A percentile compares a stretch with the other conserved stretches of the same genome.
Evolutionary conservation across 1,139 yeast genomes (phyloP).

Genomic region (Sugiyamaella sp.): DNA sequence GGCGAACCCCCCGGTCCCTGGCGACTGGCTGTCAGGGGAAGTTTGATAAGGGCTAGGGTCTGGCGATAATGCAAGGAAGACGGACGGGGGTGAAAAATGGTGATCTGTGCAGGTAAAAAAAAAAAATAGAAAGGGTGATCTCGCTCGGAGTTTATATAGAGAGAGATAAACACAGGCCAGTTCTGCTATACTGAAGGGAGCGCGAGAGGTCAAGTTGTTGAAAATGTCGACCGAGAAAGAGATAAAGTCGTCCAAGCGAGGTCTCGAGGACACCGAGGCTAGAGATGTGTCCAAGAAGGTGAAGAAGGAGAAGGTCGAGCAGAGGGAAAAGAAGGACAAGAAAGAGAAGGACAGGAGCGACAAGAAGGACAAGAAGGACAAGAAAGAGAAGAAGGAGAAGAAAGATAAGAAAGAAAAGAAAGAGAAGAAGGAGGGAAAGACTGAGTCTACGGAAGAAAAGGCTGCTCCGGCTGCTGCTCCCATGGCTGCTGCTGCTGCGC

Average conservation of each 20-base stretch:
- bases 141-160: background rate
- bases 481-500: slow-evolving; percentile 7
- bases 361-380: slow-evolving; percentile 28
- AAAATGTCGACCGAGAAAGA: slow-evolving; percentile 17
- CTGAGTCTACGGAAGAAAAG: slow-evolving; percentile 42
- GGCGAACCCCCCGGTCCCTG: no score
- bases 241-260: slow-evolving; percentile 16
- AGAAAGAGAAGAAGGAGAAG: slow-evolving; percentile 33
- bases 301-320: slow-evolving; percentile 25
- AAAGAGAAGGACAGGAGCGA: slow-evolving; percentile 21
- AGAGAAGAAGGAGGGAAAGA: slow-evolving; percentile 46
- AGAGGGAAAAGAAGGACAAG: slow-evolving; percentile 24
- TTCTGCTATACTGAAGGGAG: no score
- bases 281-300: no score
- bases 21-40: no score
- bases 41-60: background rate
- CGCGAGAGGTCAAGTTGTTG: no score
- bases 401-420: slow-evolving; percentile 33
- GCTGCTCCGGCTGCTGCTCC: slow-evolving; percentile 3
- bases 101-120: background rate
- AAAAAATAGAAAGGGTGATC: background rate
- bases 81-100: background rate
- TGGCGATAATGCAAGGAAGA: background rate
- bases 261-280: slow-evolving; percentile 20
- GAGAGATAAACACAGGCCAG: no score